Evolutionary conservation across 768 basidiomycete species (phyloP).

Genomic region (Mycena filopes): DNA sequence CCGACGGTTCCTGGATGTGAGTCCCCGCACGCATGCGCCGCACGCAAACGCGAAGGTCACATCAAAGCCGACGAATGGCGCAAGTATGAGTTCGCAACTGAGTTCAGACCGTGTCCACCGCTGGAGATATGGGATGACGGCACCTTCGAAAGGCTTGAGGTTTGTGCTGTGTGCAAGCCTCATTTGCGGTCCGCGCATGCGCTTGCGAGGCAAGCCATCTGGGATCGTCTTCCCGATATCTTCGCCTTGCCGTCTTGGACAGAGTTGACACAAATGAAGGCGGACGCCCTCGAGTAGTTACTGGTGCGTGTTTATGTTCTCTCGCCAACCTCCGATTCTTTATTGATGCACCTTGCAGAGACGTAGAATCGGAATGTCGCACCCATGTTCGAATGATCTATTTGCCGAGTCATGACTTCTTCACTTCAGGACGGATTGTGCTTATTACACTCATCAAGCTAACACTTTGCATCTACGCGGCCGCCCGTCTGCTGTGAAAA

Average conservation of each 20-base stretch:
- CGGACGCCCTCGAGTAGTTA: not conserved
- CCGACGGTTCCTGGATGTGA: not conserved
- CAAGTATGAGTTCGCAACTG: not conserved
- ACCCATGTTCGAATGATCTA: too few relatives aligned
- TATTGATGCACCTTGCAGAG: too few relatives aligned
- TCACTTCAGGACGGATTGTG: too few relatives aligned
- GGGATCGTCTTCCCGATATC: not conserved
- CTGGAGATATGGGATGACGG: not conserved
- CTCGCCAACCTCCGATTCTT: too few relatives aligned
- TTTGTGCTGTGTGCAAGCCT: not conserved
- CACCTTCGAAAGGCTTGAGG: not conserved
- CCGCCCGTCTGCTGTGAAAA: too few relatives aligned
- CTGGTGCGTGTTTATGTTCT: too few relatives aligned
- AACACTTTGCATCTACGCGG: too few relatives aligned
- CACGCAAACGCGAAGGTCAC: not conserved
- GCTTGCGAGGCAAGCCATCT: not conserved
- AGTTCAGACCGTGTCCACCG: not conserved
- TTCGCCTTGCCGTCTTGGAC: slow-evolving; percentile 1
- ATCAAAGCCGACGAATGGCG: not conserved
- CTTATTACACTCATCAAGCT: too few relatives aligned
- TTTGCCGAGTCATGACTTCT: too few relatives aligned
- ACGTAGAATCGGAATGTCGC: too few relatives aligned
- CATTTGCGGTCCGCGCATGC: not conserved
- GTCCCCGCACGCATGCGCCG: too few relatives aligned
- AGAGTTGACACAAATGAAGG: slow-evolving; percentile 11